phyloP scores from a whole-genome alignment of 164 flowering plant species.

The Sedum album region DNA sequence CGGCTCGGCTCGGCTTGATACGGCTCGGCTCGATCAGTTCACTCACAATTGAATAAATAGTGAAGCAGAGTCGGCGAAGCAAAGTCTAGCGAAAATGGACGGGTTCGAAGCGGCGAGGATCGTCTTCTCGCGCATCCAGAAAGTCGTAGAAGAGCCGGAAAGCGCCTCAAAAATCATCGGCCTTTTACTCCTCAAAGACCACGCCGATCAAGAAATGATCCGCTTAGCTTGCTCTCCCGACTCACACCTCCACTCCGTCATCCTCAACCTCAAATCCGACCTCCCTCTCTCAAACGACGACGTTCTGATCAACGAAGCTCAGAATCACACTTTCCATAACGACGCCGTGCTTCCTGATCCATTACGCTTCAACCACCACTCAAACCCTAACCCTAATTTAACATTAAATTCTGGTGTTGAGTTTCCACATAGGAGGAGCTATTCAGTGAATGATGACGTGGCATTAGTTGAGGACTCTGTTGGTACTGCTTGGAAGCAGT shows the following conservation, averaged over 20 bases:
- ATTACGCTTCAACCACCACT: too few relatives aligned
- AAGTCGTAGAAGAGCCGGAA: conserved; percentile 51
- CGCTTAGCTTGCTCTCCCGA: conserved; percentile 90
- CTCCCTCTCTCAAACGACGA: conserved; percentile 27
- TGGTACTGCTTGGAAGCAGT: conserved; percentile 58
- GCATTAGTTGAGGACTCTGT: conserved; percentile 38
- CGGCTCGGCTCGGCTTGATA: too few relatives aligned
- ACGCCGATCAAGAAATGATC: conserved; percentile 92
- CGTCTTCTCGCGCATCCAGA: conserved; percentile 73
- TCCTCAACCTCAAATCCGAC: conserved; percentile 43
- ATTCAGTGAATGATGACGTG: conserved; percentile 53
- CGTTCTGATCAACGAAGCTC: conserved; percentile 39
- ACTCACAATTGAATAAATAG: too few relatives aligned
- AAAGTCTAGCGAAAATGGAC: too few relatives aligned
- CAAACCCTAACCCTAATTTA: conserved; percentile 28
- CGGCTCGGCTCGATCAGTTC: too few relatives aligned
- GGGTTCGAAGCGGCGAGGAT: conserved; percentile 79
- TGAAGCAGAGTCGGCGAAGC: too few relatives aligned
- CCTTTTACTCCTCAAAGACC: conserved; percentile 69
- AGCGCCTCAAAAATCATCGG: conserved; percentile 92
- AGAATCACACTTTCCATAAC: conserved; percentile 44
- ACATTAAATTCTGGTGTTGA: too few relatives aligned
- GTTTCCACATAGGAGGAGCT: conserved; percentile 41
- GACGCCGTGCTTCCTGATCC: too few relatives aligned
- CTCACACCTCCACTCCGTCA: conserved; percentile 53